These are phyloP conservation scores for Solanum sitiens DNA, from an alignment of 257 asterid species.

Conservation along the genomic window DNA sequence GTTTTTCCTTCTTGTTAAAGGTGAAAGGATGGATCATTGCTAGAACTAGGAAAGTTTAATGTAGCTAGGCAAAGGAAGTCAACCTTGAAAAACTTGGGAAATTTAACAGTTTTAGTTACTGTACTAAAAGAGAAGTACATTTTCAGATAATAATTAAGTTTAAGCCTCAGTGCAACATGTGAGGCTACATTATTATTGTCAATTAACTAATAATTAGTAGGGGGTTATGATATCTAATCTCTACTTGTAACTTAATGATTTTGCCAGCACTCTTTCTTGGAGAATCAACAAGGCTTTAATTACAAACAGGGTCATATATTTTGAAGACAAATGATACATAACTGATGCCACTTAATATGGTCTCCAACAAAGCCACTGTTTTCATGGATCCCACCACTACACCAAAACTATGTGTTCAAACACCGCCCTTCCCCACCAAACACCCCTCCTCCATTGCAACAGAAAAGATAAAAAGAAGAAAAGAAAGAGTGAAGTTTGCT, in stretches of 20 bases:
- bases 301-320: background rate
- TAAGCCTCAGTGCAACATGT: background rate
- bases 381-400: conserved; percentile 1
- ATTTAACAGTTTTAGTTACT: background rate
- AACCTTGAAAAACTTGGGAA: background rate
- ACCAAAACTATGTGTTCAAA: background rate
- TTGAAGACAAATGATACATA: background rate
- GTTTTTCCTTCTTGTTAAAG: background rate
- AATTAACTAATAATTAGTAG: background rate
- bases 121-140: background rate
- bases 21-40: background rate
- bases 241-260: background rate
- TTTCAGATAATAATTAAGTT: background rate
- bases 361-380: background rate
- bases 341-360: background rate
- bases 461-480: background rate
- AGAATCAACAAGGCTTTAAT: background rate
- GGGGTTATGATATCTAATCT: background rate
- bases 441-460: background rate
- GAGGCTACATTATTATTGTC: background rate
- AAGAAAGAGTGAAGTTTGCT: background rate
- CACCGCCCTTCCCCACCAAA: background rate
- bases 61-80: background rate
- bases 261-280: background rate
- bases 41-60: background rate